Conservation (phyloP, 805 yeast genomes). For the Zygoascus tannicola region DNA sequence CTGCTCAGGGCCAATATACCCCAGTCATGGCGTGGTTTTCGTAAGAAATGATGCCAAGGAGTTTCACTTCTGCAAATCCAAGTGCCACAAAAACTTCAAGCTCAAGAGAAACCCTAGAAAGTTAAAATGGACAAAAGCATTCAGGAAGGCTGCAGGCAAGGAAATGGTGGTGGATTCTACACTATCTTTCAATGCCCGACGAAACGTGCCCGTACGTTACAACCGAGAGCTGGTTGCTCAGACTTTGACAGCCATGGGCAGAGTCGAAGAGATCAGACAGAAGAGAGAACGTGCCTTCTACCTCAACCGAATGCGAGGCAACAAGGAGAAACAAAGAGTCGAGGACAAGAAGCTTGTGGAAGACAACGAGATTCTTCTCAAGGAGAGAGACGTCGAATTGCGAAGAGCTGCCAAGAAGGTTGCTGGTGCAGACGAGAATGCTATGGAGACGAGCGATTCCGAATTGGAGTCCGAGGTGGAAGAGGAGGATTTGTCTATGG, state of each 20-base stretch:
- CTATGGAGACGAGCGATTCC: constrained; percentile 36
- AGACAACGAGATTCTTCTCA: constrained; percentile 78
- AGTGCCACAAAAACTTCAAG: constrained; percentile 95
- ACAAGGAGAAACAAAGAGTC: constrained; percentile 76
- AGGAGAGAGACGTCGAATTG: constrained; percentile 88
- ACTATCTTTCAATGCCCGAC: constrained; percentile 90
- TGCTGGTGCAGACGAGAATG: constrained; percentile 38
- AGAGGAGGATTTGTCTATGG: constrained; percentile 31
- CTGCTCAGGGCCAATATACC: constrained; percentile 91
- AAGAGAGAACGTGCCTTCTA: constrained; percentile 97
- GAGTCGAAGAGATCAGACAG: constrained; percentile 91
- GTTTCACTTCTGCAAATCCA: constrained; percentile 94
- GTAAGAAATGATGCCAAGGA: constrained; percentile 98
- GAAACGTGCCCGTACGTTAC: constrained; percentile 96
- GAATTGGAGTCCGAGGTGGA: constrained; percentile 39
- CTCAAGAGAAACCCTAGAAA: constrained; percentile 98
- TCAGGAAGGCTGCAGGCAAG: constrained; percentile 98
- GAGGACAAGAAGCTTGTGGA: constrained; percentile 85
- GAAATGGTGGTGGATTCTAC: constrained; percentile 97
- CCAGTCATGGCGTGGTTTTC: constrained; percentile 88
- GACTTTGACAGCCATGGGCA: constrained; percentile 88
- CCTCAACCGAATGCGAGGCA: constrained; percentile 98
- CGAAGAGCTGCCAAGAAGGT: constrained; percentile 54
- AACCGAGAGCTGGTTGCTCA: constrained; percentile 93
- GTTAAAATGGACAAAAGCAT: constrained; percentile 97